These are phyloP conservation scores for Glonium stellatum DNA, from an alignment of 495 filamentous ascomycete species.

Conservation along the genomic window DNA sequence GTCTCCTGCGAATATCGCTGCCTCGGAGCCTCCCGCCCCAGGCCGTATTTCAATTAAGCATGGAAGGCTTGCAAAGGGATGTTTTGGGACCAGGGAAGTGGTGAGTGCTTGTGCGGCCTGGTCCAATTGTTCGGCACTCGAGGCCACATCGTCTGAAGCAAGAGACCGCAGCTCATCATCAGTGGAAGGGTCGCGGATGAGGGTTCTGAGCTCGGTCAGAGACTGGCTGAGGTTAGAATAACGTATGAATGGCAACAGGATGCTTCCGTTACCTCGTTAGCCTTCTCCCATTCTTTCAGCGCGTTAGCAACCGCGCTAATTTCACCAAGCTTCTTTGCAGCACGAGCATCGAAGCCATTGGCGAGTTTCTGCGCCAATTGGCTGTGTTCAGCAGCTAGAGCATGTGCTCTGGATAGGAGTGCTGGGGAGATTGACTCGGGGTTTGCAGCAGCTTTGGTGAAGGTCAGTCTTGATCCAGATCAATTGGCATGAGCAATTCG, in stretches of 20 bases:
- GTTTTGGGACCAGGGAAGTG: slow-evolving; percentile 69
- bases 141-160: slow-evolving; percentile 68
- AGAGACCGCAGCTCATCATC: slow-evolving; percentile 60
- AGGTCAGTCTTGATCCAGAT: background rate
- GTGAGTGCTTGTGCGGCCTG: slow-evolving; percentile 58
- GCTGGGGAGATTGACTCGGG: slow-evolving; percentile 45
- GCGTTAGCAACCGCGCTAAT: slow-evolving; percentile 59
- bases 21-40: slow-evolving; percentile 89
- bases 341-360: slow-evolving; percentile 60
- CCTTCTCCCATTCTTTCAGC: slow-evolving; percentile 61
- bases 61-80: slow-evolving; percentile 89
- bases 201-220: slow-evolving; percentile 49
- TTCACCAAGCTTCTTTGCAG: slow-evolving; percentile 73
- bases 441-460: slow-evolving; percentile 8
- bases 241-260: background rate
- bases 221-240: slow-evolving; percentile 37
- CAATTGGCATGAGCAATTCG: background rate
- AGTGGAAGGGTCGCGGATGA: slow-evolving; percentile 52
- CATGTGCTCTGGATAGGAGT: slow-evolving; percentile 57
- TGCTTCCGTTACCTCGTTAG: slow-evolving; percentile 39
- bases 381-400: slow-evolving; percentile 61
- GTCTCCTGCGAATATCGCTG: slow-evolving; percentile 79
- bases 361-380: slow-evolving; percentile 49
- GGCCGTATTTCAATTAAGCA: slow-evolving; percentile 89
- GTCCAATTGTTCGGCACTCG: slow-evolving; percentile 53